Evolutionary conservation across 805 yeast genomes (phyloP), one percentile per base, ranked within the genome.

Genomic region (Kuraishia piskuri): DNA sequence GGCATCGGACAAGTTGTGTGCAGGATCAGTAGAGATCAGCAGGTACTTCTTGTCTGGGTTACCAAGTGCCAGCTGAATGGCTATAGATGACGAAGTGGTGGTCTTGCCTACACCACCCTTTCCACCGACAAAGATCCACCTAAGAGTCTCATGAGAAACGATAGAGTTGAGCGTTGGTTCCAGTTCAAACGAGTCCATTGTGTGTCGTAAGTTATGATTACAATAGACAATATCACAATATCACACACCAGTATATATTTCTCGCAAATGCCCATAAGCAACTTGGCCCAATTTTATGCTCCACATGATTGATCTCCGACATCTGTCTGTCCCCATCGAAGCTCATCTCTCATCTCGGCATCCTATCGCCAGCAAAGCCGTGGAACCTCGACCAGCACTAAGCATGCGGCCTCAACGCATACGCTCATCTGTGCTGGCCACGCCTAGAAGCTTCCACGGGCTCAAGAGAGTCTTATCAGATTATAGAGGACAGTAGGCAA

Each of bases 41-140:
- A 94, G 75, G 61, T 90, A 95, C 61, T 87, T 85, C 59, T 90
- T 91, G 19, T 68, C 59, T 37, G 96, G 95, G 65, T 95, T 86
- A 54, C 79, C 75, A 56, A 87, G 70, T 19, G 99, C 97, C 68
- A 94, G 79, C 71, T 94, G 98, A 57, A 91, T 86, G 22, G 99
- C 96, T 60, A 94, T 79, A 22, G 97, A 90, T 49, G 96, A 91
- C 1, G 98, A 92, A 2, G 97, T 88, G 23, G 99, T 94, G 58
- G 99, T 94, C 69, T 94, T 94, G 63, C 99, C 99, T 25, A 94
- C 99, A 71, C 99, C 99, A 69, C 99, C 99, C 75, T 94, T 94
- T 61, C 99, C 99, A 59, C 99, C 99, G 48, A 92, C 98, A 64
- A 94, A 94, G 58, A 94, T 86, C 99, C 99, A 94, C 65, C 88